Percentiles rank a stretch among this genome's conserved stretches.
phyloP scores from a whole-genome alignment of 1,139 yeast genomes.

The Candida anutae region DNA sequence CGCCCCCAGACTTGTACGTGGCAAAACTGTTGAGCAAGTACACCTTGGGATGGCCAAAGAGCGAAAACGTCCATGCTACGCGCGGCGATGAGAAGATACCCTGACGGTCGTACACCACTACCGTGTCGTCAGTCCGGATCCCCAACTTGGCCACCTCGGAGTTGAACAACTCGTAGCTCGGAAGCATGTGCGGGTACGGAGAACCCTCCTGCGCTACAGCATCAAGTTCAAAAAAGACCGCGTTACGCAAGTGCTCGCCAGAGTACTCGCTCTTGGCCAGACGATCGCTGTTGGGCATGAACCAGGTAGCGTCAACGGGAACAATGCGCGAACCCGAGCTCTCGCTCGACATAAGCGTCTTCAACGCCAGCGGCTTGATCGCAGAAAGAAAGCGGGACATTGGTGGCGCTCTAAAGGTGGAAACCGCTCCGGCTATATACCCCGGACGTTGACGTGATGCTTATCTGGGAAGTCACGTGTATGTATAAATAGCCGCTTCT shows the following conservation, averaged over 20 bases:
- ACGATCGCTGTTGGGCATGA: constrained; percentile 65
- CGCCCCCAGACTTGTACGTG: constrained; percentile 29
- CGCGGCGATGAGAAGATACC: constrained; percentile 88
- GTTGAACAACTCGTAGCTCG: constrained; percentile 49
- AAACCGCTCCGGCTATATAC: too few species aligned
- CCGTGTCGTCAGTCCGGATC: constrained; percentile 39
- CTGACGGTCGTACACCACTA: constrained; percentile 79
- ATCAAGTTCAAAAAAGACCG: constrained; percentile 80
- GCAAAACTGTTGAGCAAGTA: constrained; percentile 64
- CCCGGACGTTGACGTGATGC: too few species aligned
- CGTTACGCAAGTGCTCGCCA: constrained; percentile 51
- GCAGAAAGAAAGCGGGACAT: too few species aligned
- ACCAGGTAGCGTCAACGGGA: constrained; percentile 90
- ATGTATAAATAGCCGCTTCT: too few species aligned
- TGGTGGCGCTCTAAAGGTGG: too few species aligned
- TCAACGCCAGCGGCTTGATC: constrained; percentile 15
- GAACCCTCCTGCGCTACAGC: constrained; percentile 49
- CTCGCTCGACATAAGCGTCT: constrained; percentile 12
- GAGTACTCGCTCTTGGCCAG: constrained; percentile 52
- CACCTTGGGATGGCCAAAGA: constrained; percentile 67
- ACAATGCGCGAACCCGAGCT: constrained; percentile 31
- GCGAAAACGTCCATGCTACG: constrained; percentile 80
- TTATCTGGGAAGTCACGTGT: too few species aligned
- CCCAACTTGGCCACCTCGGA: constrained; percentile 43
- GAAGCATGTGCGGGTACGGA: constrained; percentile 86